These are phyloP conservation scores for Trichoderma sp. DNA, from an alignment of 2,329 filamentous ascomycete genomes.

Conservation along the genomic window DNA sequence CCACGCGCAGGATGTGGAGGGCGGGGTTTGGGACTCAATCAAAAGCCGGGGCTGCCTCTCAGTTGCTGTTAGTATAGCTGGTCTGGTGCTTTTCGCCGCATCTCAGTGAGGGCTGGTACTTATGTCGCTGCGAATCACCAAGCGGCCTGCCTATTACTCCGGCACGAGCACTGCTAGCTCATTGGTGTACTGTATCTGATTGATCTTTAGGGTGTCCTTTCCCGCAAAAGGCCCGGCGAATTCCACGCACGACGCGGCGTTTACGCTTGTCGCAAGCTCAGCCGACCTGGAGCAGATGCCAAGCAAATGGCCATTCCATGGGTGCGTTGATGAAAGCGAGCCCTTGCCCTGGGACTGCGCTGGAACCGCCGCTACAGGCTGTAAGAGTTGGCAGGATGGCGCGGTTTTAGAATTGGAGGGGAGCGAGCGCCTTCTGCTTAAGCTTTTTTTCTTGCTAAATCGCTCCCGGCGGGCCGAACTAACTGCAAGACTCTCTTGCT, in stretches of 20 bases:
- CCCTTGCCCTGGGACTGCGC: not conserved
- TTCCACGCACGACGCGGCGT: slow-evolving; percentile 9
- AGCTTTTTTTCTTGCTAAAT: not conserved
- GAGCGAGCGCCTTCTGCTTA: not conserved
- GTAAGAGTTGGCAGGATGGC: not conserved
- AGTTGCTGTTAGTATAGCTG: too few species aligned
- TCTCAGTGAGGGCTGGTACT: not conserved
- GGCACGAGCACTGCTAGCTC: not conserved
- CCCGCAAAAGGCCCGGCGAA: slow-evolving; percentile 19
- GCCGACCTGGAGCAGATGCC: not conserved
- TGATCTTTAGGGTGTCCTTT: not conserved
- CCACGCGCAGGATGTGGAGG: slow-evolving; percentile 28
- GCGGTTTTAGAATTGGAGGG: not conserved
- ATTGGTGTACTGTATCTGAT: not conserved
- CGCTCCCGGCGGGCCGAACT: not conserved
- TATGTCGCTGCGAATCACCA: not conserved
- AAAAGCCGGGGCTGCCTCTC: not conserved
- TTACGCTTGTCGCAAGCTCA: not conserved
- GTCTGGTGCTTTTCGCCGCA: not conserved
- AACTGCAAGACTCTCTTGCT: not conserved
- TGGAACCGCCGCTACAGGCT: not conserved
- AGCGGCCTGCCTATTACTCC: not conserved
- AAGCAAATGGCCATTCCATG: not conserved
- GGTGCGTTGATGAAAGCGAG: not conserved
- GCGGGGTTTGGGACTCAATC: slow-evolving; percentile 13